phyloP scores from a whole-genome alignment of 208 protist species.

The Leishmania martiniquensis region DNA sequence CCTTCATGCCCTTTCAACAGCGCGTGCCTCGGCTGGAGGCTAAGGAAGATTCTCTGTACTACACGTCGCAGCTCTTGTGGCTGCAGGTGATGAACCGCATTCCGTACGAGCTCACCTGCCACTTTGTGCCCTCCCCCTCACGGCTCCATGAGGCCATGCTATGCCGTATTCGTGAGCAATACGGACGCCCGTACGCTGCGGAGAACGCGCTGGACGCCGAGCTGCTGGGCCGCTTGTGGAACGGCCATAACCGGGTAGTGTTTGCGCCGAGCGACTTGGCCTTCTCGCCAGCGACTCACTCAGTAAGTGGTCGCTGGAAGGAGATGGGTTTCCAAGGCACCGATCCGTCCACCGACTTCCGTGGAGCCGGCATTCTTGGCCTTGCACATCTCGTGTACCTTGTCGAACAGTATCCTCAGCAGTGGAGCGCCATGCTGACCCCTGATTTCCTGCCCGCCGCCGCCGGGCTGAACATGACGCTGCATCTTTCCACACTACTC shows the following conservation, averaged over 20 bases:
- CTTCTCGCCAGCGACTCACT: constrained; percentile 22
- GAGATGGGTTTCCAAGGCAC: constrained; percentile 84
- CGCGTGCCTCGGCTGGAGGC: constrained; percentile 26
- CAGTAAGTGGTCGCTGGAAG: constrained; percentile 69
- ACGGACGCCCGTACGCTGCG: constrained; percentile 34
- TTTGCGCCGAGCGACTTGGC: constrained; percentile 16
- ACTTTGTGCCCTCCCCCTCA: constrained; percentile 24
- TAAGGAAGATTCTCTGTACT: constrained; percentile 24
- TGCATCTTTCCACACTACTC: constrained; percentile 66
- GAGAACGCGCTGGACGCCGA: constrained; percentile 31
- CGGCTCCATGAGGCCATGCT: constrained; percentile 33
- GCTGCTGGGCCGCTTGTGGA: constrained; percentile 57
- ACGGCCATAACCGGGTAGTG: constrained; percentile 39
- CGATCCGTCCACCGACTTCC: constrained; percentile 89
- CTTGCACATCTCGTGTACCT: constrained; percentile 83
- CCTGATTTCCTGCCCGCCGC: constrained; percentile 62
- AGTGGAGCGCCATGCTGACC: constrained; percentile 39
- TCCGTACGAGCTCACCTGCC: constrained; percentile 28
- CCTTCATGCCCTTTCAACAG: background rate
- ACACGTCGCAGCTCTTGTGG: constrained; percentile 27
- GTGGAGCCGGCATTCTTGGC: constrained; percentile 75
- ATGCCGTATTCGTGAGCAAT: constrained; percentile 21
- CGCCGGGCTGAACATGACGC: constrained; percentile 79
- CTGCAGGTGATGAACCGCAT: constrained; percentile 36
- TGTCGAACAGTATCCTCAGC: constrained; percentile 52